A percentile compares a stretch with the other conserved stretches of the same genome.
These are phyloP conservation scores for Grigorovia humatica DNA, from an alignment of 805 yeast genomes.

Conservation along the genomic window DNA sequence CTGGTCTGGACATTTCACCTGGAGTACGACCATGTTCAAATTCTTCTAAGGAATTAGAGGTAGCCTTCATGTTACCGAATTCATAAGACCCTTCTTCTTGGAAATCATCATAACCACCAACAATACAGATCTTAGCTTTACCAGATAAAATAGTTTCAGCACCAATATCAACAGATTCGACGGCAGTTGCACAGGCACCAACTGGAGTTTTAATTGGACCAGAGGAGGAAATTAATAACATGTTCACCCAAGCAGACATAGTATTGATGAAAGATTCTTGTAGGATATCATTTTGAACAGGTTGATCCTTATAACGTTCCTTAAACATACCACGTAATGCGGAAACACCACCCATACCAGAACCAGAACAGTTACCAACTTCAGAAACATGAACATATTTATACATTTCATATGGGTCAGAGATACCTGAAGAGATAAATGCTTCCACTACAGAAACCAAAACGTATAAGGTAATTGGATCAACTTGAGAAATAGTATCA, in stretches of 20 bases:
- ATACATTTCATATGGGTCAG: constrained; percentile 98
- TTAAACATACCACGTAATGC: constrained; percentile 97
- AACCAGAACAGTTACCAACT: constrained; percentile 98
- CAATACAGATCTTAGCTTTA: constrained; percentile 90
- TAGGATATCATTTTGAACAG: constrained; percentile 92
- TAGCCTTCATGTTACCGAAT: constrained; percentile 98
- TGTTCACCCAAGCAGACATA: constrained; percentile 99
- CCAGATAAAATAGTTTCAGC: constrained; percentile 87
- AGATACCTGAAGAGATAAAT: constrained; percentile 83
- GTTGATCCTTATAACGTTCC: constrained; percentile 85
- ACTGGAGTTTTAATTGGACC: constrained; percentile 99
- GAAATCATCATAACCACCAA: constrained; percentile 99
- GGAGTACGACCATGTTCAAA: constrained; percentile 95
- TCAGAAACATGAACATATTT: constrained; percentile 97
- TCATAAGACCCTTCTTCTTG: constrained; percentile 98
- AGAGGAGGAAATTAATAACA: constrained; percentile 91
- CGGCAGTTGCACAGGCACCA: constrained; percentile 99
- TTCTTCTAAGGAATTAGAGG: constrained; percentile 82
- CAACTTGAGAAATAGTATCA: constrained; percentile 88
- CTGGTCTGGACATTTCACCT: constrained; percentile 96
- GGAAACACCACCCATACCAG: constrained; percentile 99
- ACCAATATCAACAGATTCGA: constrained; percentile 95
- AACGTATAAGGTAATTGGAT: constrained; percentile 86
- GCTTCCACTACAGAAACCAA: constrained; percentile 95
- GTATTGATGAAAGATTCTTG: constrained; percentile 99